These are phyloP conservation scores for Pseudogymnoascus sp. DNA, from an alignment of 2,329 filamentous ascomycete genomes.

Conservation along the genomic window DNA sequence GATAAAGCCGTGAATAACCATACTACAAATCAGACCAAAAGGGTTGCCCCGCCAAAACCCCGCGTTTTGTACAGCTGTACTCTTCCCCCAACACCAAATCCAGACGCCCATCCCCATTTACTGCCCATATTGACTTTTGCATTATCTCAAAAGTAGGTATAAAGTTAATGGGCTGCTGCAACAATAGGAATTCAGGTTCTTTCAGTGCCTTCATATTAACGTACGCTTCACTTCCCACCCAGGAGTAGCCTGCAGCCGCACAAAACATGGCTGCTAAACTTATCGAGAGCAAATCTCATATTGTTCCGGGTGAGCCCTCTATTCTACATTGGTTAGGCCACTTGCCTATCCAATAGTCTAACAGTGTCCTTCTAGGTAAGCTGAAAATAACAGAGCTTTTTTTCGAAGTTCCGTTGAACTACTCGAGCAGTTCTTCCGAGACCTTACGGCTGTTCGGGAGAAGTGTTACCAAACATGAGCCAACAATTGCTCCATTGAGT, in stretches of 20 bases:
- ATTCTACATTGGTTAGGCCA: constrained; percentile 18
- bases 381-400: constrained; percentile 73
- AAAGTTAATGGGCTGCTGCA: not conserved
- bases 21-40: not conserved
- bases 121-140: not conserved
- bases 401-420: constrained; percentile 80
- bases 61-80: not conserved
- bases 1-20: not conserved
- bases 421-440: constrained; percentile 52
- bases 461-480: constrained; percentile 60
- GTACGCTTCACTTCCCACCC: not conserved
- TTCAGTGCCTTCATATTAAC: not conserved
- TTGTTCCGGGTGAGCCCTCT: constrained; percentile 29
- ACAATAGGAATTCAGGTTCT: not conserved
- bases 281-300: constrained; percentile 35
- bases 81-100: not conserved
- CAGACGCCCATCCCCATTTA: not conserved
- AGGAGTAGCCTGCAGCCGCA: not conserved
- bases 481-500: constrained; percentile 33
- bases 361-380: constrained; percentile 46
- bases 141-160: not conserved
- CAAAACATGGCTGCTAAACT: constrained; percentile 19
- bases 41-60: not conserved
- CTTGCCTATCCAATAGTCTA: not conserved
- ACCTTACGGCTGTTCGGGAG: constrained; percentile 72